Conservation (phyloP, 371 early-diverging fungal genomes). For the Dipsacomyces acuminosporus region DNA sequence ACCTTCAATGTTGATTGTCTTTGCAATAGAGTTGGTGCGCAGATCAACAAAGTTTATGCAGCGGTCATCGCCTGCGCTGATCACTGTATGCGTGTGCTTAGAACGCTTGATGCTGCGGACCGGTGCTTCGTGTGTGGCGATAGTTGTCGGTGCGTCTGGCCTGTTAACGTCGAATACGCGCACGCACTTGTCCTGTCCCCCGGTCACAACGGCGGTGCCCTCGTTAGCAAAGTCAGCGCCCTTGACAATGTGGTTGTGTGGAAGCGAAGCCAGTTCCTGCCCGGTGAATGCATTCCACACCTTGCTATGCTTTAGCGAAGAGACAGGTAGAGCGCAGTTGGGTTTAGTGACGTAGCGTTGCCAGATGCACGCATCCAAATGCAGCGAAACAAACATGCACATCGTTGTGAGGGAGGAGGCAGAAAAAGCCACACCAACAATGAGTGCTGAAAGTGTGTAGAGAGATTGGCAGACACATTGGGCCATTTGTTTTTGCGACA, state of each 20-base stretch:
- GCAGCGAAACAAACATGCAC: no score
- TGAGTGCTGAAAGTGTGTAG: no score
- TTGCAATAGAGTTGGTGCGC: constrained; percentile 59
- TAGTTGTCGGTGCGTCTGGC: constrained; percentile 54
- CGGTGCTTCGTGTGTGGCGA: constrained; percentile 58
- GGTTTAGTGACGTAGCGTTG: no score
- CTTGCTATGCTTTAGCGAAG: no score
- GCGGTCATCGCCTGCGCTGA: constrained; percentile 62
- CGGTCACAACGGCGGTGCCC: constrained; percentile 64
- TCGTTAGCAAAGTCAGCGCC: constrained; percentile 69
- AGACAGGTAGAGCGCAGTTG: no score
- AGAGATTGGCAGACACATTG: no score
- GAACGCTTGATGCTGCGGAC: constrained; percentile 72
- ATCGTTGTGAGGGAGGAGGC: no score
- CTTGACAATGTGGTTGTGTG: constrained; percentile 77
- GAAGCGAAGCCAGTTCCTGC: constrained; percentile 60
- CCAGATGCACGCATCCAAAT: no score
- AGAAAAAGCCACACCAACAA: no score
- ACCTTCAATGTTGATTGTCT: constrained; percentile 52
- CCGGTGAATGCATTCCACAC: constrained; percentile 81
- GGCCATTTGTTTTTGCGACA: no score
- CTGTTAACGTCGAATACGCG: constrained; percentile 71
- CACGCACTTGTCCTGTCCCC: constrained; percentile 73
- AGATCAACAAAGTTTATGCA: constrained; percentile 69
- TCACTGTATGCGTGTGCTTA: constrained; percentile 52